Evolutionary conservation across 768 basidiomycete species (phyloP).

Genomic region (Hericium coralloides): DNA sequence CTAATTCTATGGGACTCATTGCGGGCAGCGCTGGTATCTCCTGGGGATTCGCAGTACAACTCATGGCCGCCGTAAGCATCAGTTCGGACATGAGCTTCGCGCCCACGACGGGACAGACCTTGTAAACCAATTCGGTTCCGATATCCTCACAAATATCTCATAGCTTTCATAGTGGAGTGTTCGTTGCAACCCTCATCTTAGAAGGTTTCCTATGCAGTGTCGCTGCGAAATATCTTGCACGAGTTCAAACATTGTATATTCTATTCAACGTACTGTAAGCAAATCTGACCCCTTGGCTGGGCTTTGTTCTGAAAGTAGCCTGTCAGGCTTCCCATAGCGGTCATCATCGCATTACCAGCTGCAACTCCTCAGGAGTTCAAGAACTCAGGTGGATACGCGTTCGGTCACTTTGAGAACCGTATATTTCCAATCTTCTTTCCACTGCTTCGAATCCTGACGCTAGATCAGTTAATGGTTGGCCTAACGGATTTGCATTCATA

Average conservation of each 20-base stretch:
- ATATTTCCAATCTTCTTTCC: slow-evolving; percentile 7
- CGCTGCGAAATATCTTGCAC: slow-evolving; percentile 25
- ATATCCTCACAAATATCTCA: not conserved
- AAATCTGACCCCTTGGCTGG: not conserved
- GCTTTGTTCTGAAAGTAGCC: not conserved
- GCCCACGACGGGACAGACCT: slow-evolving; percentile 18
- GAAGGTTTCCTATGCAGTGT: slow-evolving; percentile 25
- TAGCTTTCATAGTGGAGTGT: slow-evolving; percentile 21
- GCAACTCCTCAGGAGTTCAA: slow-evolving; percentile 50
- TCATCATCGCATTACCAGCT: slow-evolving; percentile 43
- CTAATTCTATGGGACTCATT: slow-evolving; percentile 29
- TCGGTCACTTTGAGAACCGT: slow-evolving; percentile 60
- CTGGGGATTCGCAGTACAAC: slow-evolving; percentile 30
- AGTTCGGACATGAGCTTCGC: slow-evolving; percentile 18
- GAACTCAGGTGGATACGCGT: slow-evolving; percentile 52
- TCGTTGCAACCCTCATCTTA: slow-evolving; percentile 22
- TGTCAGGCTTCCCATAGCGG: slow-evolving; percentile 12
- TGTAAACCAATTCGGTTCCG: slow-evolving; percentile 16
- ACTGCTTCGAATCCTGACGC: not conserved
- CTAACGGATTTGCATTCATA: slow-evolving; percentile 40
- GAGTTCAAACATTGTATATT: slow-evolving; percentile 27
- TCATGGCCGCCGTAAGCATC: slow-evolving; percentile 31
- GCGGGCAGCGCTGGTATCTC: slow-evolving; percentile 25
- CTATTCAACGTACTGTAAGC: slow-evolving; percentile 28
- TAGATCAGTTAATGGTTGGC: slow-evolving; percentile 38